These are phyloP conservation scores for Solanum hybrid DNA, from an alignment of 305 asterid species.

Conservation along the genomic window DNA sequence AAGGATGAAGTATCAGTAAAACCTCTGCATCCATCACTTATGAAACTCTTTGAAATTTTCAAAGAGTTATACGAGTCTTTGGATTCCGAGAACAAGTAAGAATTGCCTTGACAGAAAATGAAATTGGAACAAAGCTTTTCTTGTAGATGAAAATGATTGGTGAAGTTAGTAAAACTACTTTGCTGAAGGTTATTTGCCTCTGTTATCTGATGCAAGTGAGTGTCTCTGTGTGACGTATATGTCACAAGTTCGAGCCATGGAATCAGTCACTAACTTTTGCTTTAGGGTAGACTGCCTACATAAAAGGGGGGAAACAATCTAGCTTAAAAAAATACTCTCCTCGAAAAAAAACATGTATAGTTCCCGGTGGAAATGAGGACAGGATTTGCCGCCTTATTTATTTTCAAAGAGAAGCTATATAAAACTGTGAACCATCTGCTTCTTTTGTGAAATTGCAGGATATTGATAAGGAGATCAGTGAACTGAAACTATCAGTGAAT, in stretches of 20 bases:
- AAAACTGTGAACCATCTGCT: background rate
- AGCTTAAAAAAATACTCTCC: background rate
- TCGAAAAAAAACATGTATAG: background rate
- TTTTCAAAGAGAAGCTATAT: background rate
- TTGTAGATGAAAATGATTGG: background rate
- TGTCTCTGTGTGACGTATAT: background rate
- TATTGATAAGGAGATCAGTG: conserved; percentile 92
- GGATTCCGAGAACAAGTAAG: background rate
- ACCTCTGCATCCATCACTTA: background rate
- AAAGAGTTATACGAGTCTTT: background rate
- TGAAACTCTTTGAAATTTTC: background rate
- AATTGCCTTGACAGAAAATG: background rate
- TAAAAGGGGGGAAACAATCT: background rate
- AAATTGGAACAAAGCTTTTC: background rate
- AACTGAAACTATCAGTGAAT: conserved; percentile 79
- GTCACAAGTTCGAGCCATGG: background rate
- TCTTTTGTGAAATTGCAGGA: conserved; percentile 47
- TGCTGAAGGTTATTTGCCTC: background rate
- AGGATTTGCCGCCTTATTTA: background rate
- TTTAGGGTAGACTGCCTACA: background rate
- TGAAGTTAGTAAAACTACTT: background rate
- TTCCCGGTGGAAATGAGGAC: background rate
- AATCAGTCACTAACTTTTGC: background rate
- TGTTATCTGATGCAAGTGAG: background rate
- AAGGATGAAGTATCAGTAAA: background rate